phyloP scores from a whole-genome alignment of 768 basidiomycete genomes.

The Astraeus odoratus region DNA sequence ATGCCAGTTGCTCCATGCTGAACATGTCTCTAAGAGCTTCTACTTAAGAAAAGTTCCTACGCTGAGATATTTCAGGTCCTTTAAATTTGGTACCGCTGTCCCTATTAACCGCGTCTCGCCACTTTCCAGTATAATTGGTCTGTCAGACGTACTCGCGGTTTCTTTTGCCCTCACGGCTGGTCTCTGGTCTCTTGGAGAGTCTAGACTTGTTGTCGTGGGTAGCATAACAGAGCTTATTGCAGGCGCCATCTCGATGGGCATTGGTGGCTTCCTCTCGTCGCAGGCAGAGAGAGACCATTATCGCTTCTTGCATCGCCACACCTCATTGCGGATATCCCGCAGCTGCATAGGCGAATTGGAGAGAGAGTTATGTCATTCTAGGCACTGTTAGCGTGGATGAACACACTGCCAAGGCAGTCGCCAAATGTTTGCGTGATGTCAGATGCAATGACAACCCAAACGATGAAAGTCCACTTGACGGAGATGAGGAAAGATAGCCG shows the following conservation, averaged over 20 bases:
- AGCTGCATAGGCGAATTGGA: conserved; percentile 96
- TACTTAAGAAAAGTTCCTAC: no score
- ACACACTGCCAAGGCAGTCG: conserved; percentile 72
- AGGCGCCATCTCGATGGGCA: no score
- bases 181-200: conserved; percentile 81
- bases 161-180: conserved; percentile 90
- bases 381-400: conserved; percentile 89
- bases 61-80: no score
- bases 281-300: conserved; percentile 96
- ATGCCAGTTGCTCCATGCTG: no score
- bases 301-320: conserved; percentile 69
- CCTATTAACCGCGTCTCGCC: no score
- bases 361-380: conserved; percentile 82
- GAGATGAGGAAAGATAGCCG: conserved; percentile 51
- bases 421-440: conserved; percentile 62
- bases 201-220: conserved; percentile 84
- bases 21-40: no score
- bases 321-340: conserved; percentile 73
- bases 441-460: conserved; percentile 39
- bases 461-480: conserved; percentile 11
- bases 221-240: conserved; percentile 93
- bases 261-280: conserved; percentile 95
- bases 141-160: conserved; percentile 85
- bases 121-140: no score
- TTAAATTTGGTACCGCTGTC: no score